Percentiles rank a stretch among this genome's conserved stretches.
Evolutionary conservation across 225 moss, liverwort and hornwort genomes (phyloP).

Genomic region (Antitrichia curtipendula): DNA sequence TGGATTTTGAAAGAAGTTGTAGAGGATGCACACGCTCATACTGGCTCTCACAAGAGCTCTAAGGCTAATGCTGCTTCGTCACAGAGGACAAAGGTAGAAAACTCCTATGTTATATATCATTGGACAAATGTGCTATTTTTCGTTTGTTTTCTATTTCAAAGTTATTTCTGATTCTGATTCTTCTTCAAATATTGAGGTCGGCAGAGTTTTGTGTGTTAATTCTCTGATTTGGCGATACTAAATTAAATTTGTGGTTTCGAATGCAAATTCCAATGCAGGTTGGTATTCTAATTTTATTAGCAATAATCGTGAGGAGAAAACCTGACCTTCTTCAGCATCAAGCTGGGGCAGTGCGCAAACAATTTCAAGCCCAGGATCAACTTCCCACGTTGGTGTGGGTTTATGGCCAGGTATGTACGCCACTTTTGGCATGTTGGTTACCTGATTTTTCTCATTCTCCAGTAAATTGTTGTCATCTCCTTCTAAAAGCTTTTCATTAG

Average conservation of each 20-base stretch:
- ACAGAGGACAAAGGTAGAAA: constrained; percentile 58
- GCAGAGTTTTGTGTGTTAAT: too few species aligned
- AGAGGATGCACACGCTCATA: constrained; percentile 40
- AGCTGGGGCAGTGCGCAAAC: constrained; percentile 42
- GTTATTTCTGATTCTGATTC: not conserved
- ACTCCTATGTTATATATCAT: not conserved
- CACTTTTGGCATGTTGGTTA: not conserved
- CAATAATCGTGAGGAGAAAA: constrained; percentile 56
- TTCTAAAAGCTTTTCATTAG: not conserved
- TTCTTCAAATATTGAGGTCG: not conserved
- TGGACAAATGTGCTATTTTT: not conserved
- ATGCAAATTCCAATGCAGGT: constrained; percentile 39
- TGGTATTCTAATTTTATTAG: constrained; percentile 71
- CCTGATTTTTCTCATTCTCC: not conserved
- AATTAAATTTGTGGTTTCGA: not conserved
- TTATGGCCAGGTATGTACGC: constrained; percentile 63
- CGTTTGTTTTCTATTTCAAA: not conserved
- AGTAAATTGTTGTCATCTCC: not conserved
- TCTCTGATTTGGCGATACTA: not conserved
- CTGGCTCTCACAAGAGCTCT: constrained; percentile 27
- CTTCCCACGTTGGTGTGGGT: constrained; percentile 82
- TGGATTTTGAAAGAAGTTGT: constrained; percentile 71
- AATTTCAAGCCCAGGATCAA: constrained; percentile 68
- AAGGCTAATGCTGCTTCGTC: constrained; percentile 28
- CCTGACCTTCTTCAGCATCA: constrained; percentile 76